Evolutionary conservation across 2,329 filamentous ascomycete species (phyloP).

Genomic region (Pyrenophora seminiperda): DNA sequence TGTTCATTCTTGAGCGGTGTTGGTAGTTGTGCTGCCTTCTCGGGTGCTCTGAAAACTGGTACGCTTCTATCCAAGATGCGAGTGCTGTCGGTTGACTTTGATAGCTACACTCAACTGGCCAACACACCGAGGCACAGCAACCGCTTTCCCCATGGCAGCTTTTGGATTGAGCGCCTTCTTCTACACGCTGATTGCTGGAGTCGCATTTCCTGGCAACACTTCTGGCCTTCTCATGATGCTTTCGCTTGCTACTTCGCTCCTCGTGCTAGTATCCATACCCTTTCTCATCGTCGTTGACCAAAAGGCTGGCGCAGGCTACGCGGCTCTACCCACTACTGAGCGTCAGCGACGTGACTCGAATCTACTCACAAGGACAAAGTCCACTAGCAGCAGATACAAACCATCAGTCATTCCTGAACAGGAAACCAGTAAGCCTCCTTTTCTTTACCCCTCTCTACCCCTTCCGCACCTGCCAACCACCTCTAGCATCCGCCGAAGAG

Average conservation of each 20-base stretch:
- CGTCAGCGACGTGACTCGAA: constrained; percentile 52
- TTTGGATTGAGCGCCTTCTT: constrained; percentile 97
- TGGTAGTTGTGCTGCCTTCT: constrained; percentile 90
- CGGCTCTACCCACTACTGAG: constrained; percentile 60
- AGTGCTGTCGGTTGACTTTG: constrained; percentile 25
- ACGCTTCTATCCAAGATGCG: not conserved
- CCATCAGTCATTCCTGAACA: constrained; percentile 44
- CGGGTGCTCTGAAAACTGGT: constrained; percentile 79
- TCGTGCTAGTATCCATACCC: constrained; percentile 79
- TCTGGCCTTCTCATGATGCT: constrained; percentile 80
- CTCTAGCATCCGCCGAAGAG: constrained; percentile 43
- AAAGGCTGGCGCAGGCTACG: constrained; percentile 62
- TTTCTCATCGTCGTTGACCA: constrained; percentile 78
- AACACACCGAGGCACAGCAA: constrained; percentile 86
- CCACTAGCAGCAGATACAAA: constrained; percentile 52
- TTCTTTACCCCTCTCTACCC: constrained; percentile 18
- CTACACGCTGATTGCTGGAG: constrained; percentile 78
- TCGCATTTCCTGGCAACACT: constrained; percentile 83
- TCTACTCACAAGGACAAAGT: constrained; percentile 54
- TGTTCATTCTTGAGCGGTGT: constrained; percentile 85
- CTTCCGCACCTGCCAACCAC: constrained; percentile 39
- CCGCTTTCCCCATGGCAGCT: constrained; percentile 87
- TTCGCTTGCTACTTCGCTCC: constrained; percentile 74
- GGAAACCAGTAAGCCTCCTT: constrained; percentile 68
- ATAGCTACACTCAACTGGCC: constrained; percentile 89